A percentile compares a stretch with the other conserved stretches of the same genome.
phyloP scores from a whole-genome alignment of 2,329 filamentous ascomycete species.

The Penicillium sp. region DNA sequence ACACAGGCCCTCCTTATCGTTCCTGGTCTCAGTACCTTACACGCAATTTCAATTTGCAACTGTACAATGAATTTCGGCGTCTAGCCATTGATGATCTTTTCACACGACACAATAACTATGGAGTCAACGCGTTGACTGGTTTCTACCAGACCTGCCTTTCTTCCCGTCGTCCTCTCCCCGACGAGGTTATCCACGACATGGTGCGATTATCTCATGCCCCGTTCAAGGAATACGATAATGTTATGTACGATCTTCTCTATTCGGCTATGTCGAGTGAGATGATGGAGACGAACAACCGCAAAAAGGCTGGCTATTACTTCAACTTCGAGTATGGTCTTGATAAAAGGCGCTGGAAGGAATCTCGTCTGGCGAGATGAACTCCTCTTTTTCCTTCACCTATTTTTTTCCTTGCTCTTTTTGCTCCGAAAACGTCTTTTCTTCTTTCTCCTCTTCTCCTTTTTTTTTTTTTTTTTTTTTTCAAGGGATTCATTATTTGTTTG shows the following conservation, averaged over 20 bases:
- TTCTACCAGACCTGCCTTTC: conserved; percentile 62
- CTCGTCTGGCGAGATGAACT: neutral
- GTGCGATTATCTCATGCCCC: conserved; percentile 49
- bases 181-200: conserved; percentile 55
- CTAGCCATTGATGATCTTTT: conserved; percentile 64
- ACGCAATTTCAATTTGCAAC: conserved; percentile 69
- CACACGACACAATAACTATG: conserved; percentile 52
- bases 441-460: neutral
- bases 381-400: neutral
- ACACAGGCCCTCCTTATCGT: conserved; percentile 66
- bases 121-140: conserved; percentile 62
- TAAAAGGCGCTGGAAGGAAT: conserved; percentile 36
- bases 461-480: conserved; percentile 2
- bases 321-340: conserved; percentile 11
- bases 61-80: conserved; percentile 73
- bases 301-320: conserved; percentile 23
- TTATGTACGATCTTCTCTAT: conserved; percentile 2
- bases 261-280: conserved; percentile 39
- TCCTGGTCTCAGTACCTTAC: conserved; percentile 74
- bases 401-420: neutral
- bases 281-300: conserved; percentile 54
- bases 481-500: conserved; percentile 4
- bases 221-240: neutral
- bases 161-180: conserved; percentile 52
- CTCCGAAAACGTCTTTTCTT: conserved; percentile 2